Base-by-base conservation (phyloP, 2,329 filamentous ascomycete genomes). In the Colletotrichum sp. region DNA sequence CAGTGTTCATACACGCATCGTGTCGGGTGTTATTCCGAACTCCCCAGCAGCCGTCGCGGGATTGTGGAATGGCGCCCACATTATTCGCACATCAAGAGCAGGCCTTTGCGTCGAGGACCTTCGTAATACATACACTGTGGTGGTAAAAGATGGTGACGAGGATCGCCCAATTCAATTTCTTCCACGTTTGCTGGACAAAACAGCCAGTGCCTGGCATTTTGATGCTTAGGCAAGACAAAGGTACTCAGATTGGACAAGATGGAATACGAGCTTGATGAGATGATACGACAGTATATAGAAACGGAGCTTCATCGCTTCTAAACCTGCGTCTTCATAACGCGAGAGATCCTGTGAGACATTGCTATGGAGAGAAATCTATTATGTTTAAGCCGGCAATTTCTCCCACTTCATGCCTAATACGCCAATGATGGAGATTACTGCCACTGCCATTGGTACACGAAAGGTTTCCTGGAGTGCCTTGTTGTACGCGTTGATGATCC, bases 401-500 rank as follows among this genome's bases (percentile, higher is more conserved):
- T 75, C 55, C 72, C 72, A 72, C 6, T 75, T 75, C 72, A 75
- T 75, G n/a, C 72, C 72, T 10, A 75, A 13, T 13, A 67, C 68
- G 3, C 72, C 72, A 12, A 72, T 28, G 24, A 72, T 63, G 6
- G 72, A 75, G 39, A 75, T 57, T 7, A 72, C 68, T 4, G 68
- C 72, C 13, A 62, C 88, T 7, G 93, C 81, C 28, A 89, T 86
- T 10, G 88, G 88, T 77, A 93, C 86, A 8, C 90, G 92, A 48
- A 92, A 90, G 4, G 89, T 87, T 9, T 93, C 92, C 79, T 92
- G 92, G 78, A 93, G 90, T 0, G 90, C 90, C 69, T 90, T 84
- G 77, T 90, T 94, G 83, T 95, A 95, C 0, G 91, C 92, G 0
- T 82, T 78, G 22, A 93, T 85, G 39, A 95, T 91, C 0, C 86